A percentile compares a stretch with the other conserved stretches of the same genome.
These are phyloP conservation scores for Tuber calosporum DNA, from an alignment of 495 filamentous ascomycete species.

Conservation along the genomic window DNA sequence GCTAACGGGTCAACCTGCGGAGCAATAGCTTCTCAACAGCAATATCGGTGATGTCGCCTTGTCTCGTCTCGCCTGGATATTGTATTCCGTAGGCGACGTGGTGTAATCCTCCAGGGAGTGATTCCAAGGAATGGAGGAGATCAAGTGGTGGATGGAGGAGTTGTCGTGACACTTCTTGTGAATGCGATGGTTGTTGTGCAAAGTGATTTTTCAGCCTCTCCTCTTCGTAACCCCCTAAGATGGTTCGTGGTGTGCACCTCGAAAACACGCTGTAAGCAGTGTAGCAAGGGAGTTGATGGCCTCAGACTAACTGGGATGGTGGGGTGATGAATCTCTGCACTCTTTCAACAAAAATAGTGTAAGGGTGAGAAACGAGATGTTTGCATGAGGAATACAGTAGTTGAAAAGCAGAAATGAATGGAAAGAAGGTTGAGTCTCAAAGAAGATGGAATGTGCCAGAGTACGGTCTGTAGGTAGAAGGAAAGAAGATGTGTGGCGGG, in stretches of 20 bases:
- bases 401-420: background rate
- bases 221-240: slow-evolving; percentile 28
- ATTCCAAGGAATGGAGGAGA: background rate
- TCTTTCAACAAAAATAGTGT: background rate
- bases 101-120: background rate
- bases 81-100: slow-evolving; percentile 7
- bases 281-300: background rate
- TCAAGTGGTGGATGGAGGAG: slow-evolving; percentile 7
- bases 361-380: background rate
- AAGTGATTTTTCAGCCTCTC: slow-evolving; percentile 31
- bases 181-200: slow-evolving; percentile 13
- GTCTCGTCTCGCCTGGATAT: slow-evolving; percentile 12
- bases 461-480: background rate
- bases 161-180: slow-evolving; percentile 18
- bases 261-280: slow-evolving; percentile 24
- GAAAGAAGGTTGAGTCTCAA: background rate
- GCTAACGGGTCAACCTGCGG: slow-evolving; percentile 9
- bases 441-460: background rate
- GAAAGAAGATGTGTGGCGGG: background rate
- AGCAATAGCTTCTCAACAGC: background rate
- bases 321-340: slow-evolving; percentile 3
- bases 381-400: background rate
- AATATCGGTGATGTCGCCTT: slow-evolving; percentile 7
- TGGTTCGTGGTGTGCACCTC: slow-evolving; percentile 6
- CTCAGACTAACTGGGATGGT: background rate